Evolutionary conservation across 768 basidiomycete genomes (phyloP), one percentile per base, ranked within the genome.

Genomic region (Hebeloma cylindrosporum): DNA sequence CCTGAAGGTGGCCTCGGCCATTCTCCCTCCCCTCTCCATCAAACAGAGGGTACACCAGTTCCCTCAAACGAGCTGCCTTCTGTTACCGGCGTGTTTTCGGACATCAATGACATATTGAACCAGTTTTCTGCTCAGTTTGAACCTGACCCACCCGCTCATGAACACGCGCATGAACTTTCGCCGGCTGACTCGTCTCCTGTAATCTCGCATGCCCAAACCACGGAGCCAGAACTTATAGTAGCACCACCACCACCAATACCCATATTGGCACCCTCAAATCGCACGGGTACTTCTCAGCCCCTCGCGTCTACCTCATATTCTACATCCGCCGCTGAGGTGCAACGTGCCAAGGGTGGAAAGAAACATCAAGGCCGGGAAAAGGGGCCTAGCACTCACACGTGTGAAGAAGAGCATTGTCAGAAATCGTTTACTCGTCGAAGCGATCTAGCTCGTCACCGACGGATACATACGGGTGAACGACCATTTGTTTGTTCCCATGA

Each of bases 401-500:
- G 89, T 57, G 83, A 82, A 49, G 74, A 82, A 45, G 78, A 83
- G 31, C 76, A 82, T 28, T 93, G 91, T 57, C 74, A 75, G 56
- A 93, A 93, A 70, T 73, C 81, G 7, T 93, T 93, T 60, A 85
- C 84, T 21, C 79, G 91, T 17, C 78, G 83, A 47, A 93, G 90
- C 58, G 91, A 93, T 60, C 74, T 93, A 33, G 77, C 81, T 30
- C 80, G 91, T 20, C 91, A 94, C 60, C 87, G 82, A 73, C 80
- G 89, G 32, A 93, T 93, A 70, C 91, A 94, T 57, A 93, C 91
- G 0, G 91, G 91, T 13, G 91, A 93, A 63, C 76, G 91, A 40
- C 91, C 91, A 2, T 93, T 88, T 62, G 70, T 82, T 9, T 93
- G 90, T 54, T 70, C 73, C 25, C 74, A 88, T 54, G 57, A 66